These are phyloP conservation scores for Mortierella sp. DNA, from an alignment of 371 early-diverging fungal genomes.

Conservation along the genomic window DNA sequence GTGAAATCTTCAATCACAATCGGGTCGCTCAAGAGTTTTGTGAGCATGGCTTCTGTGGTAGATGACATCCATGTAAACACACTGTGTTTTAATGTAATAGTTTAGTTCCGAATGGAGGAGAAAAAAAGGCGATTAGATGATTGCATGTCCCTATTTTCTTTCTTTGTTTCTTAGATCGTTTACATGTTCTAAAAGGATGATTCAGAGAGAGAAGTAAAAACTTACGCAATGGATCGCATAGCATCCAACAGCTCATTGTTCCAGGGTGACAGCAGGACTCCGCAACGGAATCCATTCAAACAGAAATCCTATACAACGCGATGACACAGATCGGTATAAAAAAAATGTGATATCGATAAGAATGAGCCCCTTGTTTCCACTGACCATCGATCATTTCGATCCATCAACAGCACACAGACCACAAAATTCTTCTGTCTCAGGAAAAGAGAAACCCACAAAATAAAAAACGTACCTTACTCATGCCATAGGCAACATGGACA, in stretches of 20 bases:
- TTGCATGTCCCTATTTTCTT: too few species aligned
- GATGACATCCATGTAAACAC: slow-evolving; percentile 70
- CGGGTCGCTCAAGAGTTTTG: slow-evolving; percentile 68
- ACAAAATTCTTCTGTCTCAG: too few species aligned
- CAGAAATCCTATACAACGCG: slow-evolving; percentile 71
- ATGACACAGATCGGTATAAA: not conserved
- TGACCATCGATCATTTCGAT: too few species aligned
- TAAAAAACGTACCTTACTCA: slow-evolving; percentile 68
- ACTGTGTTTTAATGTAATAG: slow-evolving; percentile 25
- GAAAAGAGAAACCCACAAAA: not conserved
- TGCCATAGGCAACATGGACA: slow-evolving; percentile 81
- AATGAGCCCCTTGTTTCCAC: too few species aligned
- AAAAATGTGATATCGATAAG: not conserved
- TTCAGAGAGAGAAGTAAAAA: not conserved
- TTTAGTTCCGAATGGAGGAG: not conserved
- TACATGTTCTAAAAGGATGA: not conserved
- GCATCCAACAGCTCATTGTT: slow-evolving; percentile 64
- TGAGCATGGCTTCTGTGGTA: slow-evolving; percentile 68
- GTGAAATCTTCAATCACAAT: slow-evolving; percentile 73
- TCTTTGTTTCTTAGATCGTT: not conserved
- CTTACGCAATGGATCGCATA: slow-evolving; percentile 62
- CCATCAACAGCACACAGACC: too few species aligned
- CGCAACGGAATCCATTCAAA: slow-evolving; percentile 79
- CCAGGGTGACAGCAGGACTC: slow-evolving; percentile 75
- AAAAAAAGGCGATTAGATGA: not conserved